Percentiles rank a stretch among this genome's conserved stretches.
phyloP scores from a whole-genome alignment of 2,329 filamentous ascomycete genomes.

The Colletotrichum karsti region DNA sequence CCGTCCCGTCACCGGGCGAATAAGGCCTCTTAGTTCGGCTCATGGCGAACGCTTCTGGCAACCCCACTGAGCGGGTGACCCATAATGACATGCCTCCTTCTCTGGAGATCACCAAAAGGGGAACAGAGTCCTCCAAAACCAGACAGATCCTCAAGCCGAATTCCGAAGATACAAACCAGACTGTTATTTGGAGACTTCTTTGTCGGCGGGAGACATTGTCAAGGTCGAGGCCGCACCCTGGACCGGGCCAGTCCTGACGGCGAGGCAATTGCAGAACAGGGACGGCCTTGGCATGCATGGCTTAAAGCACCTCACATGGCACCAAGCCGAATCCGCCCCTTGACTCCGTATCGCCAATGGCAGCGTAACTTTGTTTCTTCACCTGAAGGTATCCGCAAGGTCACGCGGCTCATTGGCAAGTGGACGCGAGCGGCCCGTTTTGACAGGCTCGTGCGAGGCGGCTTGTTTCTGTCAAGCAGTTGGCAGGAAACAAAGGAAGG shows the following conservation, averaged over 20 bases:
- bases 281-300: conserved; percentile 11
- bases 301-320: neutral
- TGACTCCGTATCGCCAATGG: conserved; percentile 1
- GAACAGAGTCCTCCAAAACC: neutral
- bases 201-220: neutral
- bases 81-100: neutral
- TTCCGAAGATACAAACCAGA: neutral
- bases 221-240: neutral
- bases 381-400: neutral
- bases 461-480: neutral
- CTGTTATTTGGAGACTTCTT: neutral
- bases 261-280: neutral
- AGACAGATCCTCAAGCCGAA: neutral
- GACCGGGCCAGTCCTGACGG: neutral
- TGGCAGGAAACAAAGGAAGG: neutral
- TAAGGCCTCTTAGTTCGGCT: neutral
- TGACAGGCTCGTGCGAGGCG: conserved; percentile 1
- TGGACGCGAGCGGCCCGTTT: conserved; percentile 19
- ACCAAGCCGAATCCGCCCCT: neutral
- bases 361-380: neutral
- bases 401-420: neutral
- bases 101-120: neutral
- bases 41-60: neutral
- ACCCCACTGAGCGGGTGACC: neutral
- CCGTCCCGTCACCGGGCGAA: conserved; percentile 4